Evolutionary conservation across 1,139 yeast species (phyloP).

Genomic region (Taphrina pruni): DNA sequence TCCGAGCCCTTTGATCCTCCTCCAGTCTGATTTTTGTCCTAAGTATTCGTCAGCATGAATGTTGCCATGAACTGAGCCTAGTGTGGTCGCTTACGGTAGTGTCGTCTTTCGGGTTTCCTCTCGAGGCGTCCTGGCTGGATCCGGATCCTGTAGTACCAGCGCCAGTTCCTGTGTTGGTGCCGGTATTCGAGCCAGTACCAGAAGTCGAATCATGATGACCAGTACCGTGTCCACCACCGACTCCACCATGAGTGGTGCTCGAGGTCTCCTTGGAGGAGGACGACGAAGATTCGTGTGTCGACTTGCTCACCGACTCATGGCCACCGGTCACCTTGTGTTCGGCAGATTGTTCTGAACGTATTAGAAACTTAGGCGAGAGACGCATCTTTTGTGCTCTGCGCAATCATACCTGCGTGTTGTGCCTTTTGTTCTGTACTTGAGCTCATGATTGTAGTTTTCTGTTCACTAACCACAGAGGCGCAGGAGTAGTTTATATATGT

Average conservation of each 20-base stretch:
- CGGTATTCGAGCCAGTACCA: not conserved
- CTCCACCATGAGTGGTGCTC: not conserved
- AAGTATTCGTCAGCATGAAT: not conserved
- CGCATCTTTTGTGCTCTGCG: not conserved
- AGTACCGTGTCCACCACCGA: not conserved
- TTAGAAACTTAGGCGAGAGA: not conserved
- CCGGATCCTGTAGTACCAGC: not conserved
- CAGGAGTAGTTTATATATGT: not conserved
- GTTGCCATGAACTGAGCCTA: too few relatives aligned
- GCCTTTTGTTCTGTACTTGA: conserved; percentile 7
- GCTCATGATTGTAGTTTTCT: not conserved
- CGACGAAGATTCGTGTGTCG: conserved; percentile 3
- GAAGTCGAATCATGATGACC: conserved; percentile 10
- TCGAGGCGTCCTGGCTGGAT: not conserved
- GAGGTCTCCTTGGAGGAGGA: conserved; percentile 4
- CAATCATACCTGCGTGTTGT: conserved; percentile 10
- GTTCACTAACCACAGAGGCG: too few relatives aligned
- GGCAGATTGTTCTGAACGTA: not conserved
- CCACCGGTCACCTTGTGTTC: not conserved
- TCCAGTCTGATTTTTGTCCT: not conserved
- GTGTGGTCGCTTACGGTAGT: not conserved
- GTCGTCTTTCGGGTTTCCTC: not conserved
- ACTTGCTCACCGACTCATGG: conserved; percentile 8
- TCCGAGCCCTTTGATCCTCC: conserved; percentile 3
- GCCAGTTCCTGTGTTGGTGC: not conserved